Conservation (phyloP, 352 stramenopile species). For the Phytopythium montanum region DNA sequence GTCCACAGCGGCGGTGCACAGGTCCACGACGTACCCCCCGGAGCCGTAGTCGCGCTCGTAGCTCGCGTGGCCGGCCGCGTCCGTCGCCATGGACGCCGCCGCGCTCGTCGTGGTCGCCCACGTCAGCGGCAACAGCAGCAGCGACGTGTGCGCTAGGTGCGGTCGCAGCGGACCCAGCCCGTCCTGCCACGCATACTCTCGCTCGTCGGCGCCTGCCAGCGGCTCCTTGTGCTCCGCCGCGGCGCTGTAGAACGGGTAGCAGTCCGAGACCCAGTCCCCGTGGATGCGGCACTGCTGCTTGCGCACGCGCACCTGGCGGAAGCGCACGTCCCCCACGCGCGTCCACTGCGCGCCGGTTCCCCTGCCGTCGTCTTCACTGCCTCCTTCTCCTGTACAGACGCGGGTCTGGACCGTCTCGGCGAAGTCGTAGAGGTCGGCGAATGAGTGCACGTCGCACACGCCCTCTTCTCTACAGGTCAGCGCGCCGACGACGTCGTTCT, state of each 20-base stretch:
- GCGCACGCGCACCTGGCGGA: conserved; percentile 80
- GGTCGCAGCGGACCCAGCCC: conserved; percentile 52
- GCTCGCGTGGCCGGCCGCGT: not conserved
- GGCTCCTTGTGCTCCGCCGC: conserved; percentile 45
- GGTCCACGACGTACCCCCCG: conserved; percentile 71
- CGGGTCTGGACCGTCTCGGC: conserved; percentile 40
- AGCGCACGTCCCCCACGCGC: conserved; percentile 70
- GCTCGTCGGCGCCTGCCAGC: conserved; percentile 38
- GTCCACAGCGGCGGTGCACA: conserved; percentile 53
- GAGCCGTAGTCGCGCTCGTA: conserved; percentile 37
- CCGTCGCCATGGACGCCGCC: conserved; percentile 2
- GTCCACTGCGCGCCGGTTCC: conserved; percentile 69
- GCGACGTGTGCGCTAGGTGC: conserved; percentile 41
- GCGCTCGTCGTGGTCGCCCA: conserved; percentile 7
- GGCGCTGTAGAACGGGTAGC: conserved; percentile 68
- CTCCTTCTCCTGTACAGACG: conserved; percentile 40
- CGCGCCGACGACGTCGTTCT: conserved; percentile 78
- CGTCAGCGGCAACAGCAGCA: conserved; percentile 5
- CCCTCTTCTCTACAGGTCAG: conserved; percentile 78
- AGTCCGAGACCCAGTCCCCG: conserved; percentile 51
- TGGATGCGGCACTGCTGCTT: conserved; percentile 69
- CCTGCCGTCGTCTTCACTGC: conserved; percentile 22
- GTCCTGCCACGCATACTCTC: conserved; percentile 66
- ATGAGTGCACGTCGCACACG: conserved; percentile 76
- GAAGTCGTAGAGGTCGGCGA: conserved; percentile 79